These are phyloP conservation scores for Nakaseomyces kungkrabaensis DNA, from an alignment of 1,139 yeast species.

Conservation along the genomic window DNA sequence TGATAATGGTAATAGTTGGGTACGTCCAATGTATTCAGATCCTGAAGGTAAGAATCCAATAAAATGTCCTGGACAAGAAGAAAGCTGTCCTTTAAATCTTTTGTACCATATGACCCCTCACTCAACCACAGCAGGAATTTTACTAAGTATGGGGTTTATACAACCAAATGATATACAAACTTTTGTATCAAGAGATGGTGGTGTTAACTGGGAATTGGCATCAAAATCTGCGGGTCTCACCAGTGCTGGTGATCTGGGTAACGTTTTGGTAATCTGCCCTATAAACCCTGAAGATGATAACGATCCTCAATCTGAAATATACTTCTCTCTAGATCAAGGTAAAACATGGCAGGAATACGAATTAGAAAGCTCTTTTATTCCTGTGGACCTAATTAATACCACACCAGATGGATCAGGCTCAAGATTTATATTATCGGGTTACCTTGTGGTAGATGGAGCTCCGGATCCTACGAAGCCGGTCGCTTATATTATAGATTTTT, in stretches of 20 bases:
- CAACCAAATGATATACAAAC: background rate
- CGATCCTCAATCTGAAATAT: conserved; percentile 30
- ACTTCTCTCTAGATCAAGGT: conserved; percentile 71
- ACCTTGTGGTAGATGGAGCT: conserved; percentile 2
- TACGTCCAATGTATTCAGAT: conserved; percentile 38
- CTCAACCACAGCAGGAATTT: conserved; percentile 60
- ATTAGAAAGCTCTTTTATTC: conserved; percentile 41
- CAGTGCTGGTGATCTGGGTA: conserved; percentile 75
- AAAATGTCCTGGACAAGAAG: conserved; percentile 52
- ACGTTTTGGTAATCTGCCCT: conserved; percentile 51
- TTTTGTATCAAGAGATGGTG: conserved; percentile 6
- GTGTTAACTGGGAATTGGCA: conserved; percentile 49
- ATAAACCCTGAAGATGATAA: conserved; percentile 25
- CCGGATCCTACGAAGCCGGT: conserved; percentile 14
- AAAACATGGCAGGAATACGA: conserved; percentile 45
- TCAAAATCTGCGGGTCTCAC: conserved; percentile 47
- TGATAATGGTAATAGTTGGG: conserved; percentile 63
- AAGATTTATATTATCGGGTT: conserved; percentile 49
- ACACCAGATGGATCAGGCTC: conserved; percentile 63
- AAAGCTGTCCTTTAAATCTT: conserved; percentile 36
- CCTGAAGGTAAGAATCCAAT: conserved; percentile 38
- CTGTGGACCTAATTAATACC: conserved; percentile 44
- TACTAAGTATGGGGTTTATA: conserved; percentile 50
- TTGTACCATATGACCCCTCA: conserved; percentile 4
- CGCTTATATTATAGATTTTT: conserved; percentile 49